Percentiles rank a stretch among this genome's conserved stretches.
Conservation (phyloP, 2,329 filamentous ascomycete genomes). For the Colletotrichum tropicale region DNA sequence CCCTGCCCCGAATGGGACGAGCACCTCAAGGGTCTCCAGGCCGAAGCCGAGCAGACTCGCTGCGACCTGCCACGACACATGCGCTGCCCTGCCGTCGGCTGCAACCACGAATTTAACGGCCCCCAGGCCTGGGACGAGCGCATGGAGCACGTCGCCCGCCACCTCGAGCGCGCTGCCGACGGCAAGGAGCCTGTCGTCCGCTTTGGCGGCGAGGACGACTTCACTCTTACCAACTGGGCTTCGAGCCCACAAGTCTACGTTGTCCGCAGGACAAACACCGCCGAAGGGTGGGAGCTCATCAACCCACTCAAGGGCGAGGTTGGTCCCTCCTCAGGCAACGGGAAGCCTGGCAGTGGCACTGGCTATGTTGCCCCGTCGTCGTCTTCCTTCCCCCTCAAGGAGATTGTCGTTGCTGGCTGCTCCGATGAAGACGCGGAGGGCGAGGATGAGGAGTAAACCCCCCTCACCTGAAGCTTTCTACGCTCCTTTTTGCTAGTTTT, state of each 20-base stretch:
- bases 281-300: conserved; percentile 36
- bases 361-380: neutral
- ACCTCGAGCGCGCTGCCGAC: conserved; percentile 66
- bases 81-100: conserved; percentile 66
- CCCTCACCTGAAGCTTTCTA: neutral
- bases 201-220: conserved; percentile 44
- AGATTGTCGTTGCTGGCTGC: neutral
- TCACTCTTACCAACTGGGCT: conserved; percentile 45
- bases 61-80: conserved; percentile 66
- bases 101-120: conserved; percentile 64
- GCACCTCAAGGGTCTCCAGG: conserved; percentile 60
- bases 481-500: neutral
- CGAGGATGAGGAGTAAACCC: conserved; percentile 10
- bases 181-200: conserved; percentile 32
- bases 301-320: conserved; percentile 28
- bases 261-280: conserved; percentile 26
- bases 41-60: conserved; percentile 62
- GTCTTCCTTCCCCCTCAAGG: neutral
- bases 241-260: conserved; percentile 39
- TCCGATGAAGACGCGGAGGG: conserved; percentile 22
- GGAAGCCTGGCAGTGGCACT: conserved; percentile 6
- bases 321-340: conserved; percentile 18
- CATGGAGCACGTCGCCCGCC: conserved; percentile 86
- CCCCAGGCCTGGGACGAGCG: conserved; percentile 75
- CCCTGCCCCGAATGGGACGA: conserved; percentile 49